Evolutionary conservation across 2,329 filamentous ascomycete species (phyloP), one percentile per base, ranked within the genome.

Genomic region (Pseudopyrenochaeta lycopersici): DNA sequence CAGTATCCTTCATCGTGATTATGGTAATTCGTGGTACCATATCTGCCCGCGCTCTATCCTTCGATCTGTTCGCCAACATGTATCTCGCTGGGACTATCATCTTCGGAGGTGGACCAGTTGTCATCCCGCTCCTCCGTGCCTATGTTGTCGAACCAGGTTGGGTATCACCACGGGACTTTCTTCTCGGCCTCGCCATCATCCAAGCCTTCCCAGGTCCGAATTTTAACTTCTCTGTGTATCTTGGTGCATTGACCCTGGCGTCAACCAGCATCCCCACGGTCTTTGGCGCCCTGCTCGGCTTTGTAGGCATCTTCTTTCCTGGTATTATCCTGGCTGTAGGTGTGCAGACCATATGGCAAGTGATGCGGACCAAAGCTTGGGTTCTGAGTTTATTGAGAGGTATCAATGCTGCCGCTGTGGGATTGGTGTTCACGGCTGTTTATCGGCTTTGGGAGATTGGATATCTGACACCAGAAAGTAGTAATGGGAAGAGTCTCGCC

Each of bases 131-230:
- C 0, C 68, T 80, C 0, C 75, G 76, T 44, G 63, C 70, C 10
- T 78, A 79, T 41, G 66, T 91, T 31, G 89, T 91, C 0, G 80
- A 82, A 0, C 86, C 88, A 20, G 86, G 86, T 6, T 92, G 88
- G 88, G 88, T 92, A 0, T 84, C 82, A 0, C 80, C 87, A 0
- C 82, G 89, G 3, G 88, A 92, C 67, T 91, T 92, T 67, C 78
- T 92, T 0, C 85, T 91, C 43, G 89, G 89, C 0, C 82, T 92
- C 0, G 90, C 89, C 7, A 81, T 92, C 47, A 88, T 86, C 15
- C 89, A 92, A 71, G 83, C 87, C 0, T 89, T 91, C 52, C 89
- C 89, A 0, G 85, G 85, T 0, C 86, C 85, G 0, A 84, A 85
- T 58, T 84, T 85, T 73, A 85, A 84, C 65, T 87, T 80, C 39